Evolutionary conservation across 176 grass and related monocot species (phyloP).

Genomic region (Hsuehochloa calcarea): DNA sequence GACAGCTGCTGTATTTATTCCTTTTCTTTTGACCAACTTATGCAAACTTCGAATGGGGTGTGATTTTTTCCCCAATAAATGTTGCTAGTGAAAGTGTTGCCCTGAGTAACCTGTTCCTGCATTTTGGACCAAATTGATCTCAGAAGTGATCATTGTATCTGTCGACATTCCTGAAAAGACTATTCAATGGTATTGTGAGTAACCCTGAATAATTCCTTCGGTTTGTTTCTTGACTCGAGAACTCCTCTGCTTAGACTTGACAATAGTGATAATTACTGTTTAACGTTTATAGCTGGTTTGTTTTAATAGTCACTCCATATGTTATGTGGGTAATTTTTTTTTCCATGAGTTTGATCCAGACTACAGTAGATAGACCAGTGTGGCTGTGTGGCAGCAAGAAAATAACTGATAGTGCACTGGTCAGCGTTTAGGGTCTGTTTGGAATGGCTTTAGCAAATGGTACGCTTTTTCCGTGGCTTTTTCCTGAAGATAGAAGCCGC

Average conservation of each 20-base stretch:
- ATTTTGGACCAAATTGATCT: conserved; percentile 35
- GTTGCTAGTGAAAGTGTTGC: conserved; percentile 24
- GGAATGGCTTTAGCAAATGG: no score
- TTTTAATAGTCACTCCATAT: not conserved
- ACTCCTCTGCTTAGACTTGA: not conserved
- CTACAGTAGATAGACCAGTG: not conserved
- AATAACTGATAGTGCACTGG: not conserved
- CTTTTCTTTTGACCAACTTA: not conserved
- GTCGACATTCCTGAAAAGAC: conserved; percentile 20
- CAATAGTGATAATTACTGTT: no score
- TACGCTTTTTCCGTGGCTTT: no score
- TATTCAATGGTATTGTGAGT: not conserved
- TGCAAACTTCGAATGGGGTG: conserved; percentile 11
- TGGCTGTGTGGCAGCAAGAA: not conserved
- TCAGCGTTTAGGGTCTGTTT: not conserved
- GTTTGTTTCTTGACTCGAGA: not conserved
- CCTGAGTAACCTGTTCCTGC: conserved; percentile 5
- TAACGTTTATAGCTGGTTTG: not conserved
- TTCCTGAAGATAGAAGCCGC: no score
- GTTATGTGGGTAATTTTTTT: not conserved
- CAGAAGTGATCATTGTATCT: conserved; percentile 37
- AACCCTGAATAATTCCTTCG: not conserved
- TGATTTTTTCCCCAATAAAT: conserved; percentile 24
- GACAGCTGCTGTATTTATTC: not conserved
- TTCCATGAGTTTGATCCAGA: not conserved